Evolutionary conservation across 23 red algal species (phyloP).

Genomic region (Gracilariopsis chorda): DNA sequence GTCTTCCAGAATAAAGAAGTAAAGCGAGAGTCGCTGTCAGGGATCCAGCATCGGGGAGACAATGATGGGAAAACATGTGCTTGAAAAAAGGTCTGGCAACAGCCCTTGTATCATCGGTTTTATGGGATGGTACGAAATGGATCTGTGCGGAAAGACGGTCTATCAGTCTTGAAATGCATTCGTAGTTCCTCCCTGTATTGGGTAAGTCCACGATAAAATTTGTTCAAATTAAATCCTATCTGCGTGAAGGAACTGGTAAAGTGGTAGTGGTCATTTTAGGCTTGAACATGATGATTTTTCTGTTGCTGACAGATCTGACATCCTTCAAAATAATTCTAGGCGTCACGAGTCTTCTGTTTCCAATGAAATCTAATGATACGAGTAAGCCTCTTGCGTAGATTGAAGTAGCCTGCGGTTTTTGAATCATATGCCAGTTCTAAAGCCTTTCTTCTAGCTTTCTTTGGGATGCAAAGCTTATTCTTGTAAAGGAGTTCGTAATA

Average conservation of each 20-base stretch:
- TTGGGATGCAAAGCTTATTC: too few species aligned
- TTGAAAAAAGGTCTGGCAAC: neutral
- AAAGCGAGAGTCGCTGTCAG: constrained; percentile 9
- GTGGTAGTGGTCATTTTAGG: neutral
- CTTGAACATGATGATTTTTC: neutral
- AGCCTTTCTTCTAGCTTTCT: too few species aligned
- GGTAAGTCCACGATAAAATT: neutral
- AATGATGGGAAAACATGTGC: neutral
- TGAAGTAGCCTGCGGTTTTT: neutral
- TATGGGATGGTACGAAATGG: neutral
- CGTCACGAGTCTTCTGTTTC: constrained; percentile 8
- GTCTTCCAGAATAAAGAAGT: neutral
- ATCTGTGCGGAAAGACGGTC: neutral
- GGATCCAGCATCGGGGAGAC: neutral
- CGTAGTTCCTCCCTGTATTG: neutral
- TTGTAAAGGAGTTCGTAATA: too few species aligned
- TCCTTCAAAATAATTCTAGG: neutral
- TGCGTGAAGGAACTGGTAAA: neutral
- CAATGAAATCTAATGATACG: neutral
- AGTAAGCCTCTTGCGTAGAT: neutral
- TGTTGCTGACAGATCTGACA: constrained; percentile 10
- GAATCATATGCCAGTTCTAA: constrained; percentile 1
- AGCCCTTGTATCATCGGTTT: neutral
- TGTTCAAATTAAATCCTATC: neutral
- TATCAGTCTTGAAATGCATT: neutral